Conservation (phyloP, 2,329 filamentous ascomycete species). For the Scopulariopsis brevicaulis region DNA sequence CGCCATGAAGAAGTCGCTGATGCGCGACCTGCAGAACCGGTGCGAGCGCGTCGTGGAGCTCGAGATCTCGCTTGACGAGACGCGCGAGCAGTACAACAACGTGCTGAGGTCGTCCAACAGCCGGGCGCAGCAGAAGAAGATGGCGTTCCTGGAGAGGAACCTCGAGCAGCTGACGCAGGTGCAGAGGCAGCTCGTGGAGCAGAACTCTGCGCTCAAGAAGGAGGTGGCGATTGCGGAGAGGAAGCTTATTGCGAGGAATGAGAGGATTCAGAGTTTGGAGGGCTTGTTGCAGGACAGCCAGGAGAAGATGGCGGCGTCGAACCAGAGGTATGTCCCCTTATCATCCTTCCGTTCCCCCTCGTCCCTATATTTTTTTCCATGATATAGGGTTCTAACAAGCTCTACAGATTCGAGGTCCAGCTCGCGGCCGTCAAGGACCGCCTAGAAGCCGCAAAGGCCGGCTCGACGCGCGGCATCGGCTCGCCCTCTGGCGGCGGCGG, state of each 20-base stretch:
- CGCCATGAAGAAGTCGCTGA: conserved; percentile 98
- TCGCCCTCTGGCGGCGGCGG: conserved; percentile 47
- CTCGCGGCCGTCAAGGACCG: conserved; percentile 96
- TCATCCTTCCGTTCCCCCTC: not conserved
- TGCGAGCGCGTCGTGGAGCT: conserved; percentile 97
- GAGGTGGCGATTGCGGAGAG: conserved; percentile 97
- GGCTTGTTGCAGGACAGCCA: conserved; percentile 89
- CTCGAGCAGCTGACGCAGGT: conserved; percentile 96
- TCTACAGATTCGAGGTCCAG: conserved; percentile 84
- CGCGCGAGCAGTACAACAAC: conserved; percentile 97
- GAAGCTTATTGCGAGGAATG: conserved; percentile 91
- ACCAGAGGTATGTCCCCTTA: conserved; percentile 70
- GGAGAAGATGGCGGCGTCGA: conserved; percentile 94
- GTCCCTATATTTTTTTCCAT: not conserved
- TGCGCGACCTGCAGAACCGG: conserved; percentile 96
- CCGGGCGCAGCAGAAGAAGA: conserved; percentile 99
- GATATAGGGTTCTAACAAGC: conserved; percentile 14
- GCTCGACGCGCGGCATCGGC: conserved; percentile 75
- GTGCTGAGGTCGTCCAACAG: conserved; percentile 95
- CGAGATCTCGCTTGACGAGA: conserved; percentile 95
- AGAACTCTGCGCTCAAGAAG: conserved; percentile 96
- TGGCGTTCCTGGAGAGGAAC: conserved; percentile 97
- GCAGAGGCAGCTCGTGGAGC: conserved; percentile 93
- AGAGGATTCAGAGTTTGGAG: conserved; percentile 92
- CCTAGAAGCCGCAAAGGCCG: conserved; percentile 86